Evolutionary conservation across 805 yeast species (phyloP).

Genomic region (Candida glaebosa): DNA sequence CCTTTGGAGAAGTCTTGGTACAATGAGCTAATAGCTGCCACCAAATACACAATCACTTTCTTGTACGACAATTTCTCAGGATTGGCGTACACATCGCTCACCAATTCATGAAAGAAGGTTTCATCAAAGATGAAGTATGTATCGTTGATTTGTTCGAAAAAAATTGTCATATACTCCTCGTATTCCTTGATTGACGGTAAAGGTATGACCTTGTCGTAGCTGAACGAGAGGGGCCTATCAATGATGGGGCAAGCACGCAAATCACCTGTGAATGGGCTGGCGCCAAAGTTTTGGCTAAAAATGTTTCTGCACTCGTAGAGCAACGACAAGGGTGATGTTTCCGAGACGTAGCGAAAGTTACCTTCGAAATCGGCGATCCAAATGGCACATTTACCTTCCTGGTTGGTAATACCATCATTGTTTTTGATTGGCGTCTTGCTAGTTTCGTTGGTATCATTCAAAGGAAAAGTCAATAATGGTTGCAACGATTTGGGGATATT

Average conservation of each 20-base stretch:
- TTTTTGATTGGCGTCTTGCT: not conserved
- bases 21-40: constrained; percentile 40
- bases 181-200: constrained; percentile 9
- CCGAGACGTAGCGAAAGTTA: constrained; percentile 37
- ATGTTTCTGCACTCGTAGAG: constrained; percentile 38
- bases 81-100: constrained; percentile 26
- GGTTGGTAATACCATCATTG: constrained; percentile 12
- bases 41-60: constrained; percentile 33
- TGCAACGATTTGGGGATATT: constrained; percentile 12
- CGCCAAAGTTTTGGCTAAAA: constrained; percentile 18
- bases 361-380: constrained; percentile 34
- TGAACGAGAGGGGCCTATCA: constrained; percentile 29
- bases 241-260: constrained; percentile 32
- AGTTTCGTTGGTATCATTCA: not conserved
- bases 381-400: constrained; percentile 21
- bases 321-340: constrained; percentile 39
- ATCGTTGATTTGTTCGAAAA: constrained; percentile 37
- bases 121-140: constrained; percentile 36
- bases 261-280: constrained; percentile 27
- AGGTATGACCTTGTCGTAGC: constrained; percentile 4
- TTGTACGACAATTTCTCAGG: constrained; percentile 14
- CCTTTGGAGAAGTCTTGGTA: constrained; percentile 25
- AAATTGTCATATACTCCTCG: constrained; percentile 20
- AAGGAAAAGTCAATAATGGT: constrained; percentile 12
- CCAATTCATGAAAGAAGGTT: constrained; percentile 23